phyloP scores from a whole-genome alignment of 352 stramenopile genomes.

The Globisporangium camurandrum region DNA sequence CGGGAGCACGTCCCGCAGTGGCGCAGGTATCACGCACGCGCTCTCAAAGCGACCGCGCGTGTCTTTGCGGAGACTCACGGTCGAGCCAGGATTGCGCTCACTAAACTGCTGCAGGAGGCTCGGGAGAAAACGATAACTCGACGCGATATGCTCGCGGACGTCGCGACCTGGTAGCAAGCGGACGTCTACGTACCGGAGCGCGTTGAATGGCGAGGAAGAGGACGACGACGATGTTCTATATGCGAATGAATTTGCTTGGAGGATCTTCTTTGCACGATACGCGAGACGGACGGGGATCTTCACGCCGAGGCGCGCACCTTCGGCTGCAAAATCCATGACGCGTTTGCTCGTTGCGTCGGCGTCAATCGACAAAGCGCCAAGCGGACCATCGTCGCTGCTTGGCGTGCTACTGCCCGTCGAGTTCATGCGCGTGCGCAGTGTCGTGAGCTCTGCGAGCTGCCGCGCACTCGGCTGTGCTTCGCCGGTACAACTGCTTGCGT shows the following conservation, averaged over 20 bases:
- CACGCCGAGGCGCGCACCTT: slow-evolving; percentile 12
- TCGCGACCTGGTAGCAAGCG: slow-evolving; percentile 56
- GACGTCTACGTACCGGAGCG: slow-evolving; percentile 66
- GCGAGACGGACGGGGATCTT: slow-evolving; percentile 16
- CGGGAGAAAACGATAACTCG: slow-evolving; percentile 81
- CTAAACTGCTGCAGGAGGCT: slow-evolving; percentile 62
- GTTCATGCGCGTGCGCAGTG: slow-evolving; percentile 64
- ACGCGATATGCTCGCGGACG: slow-evolving; percentile 64
- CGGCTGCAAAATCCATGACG: slow-evolving; percentile 6
- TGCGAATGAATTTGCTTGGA: too few species aligned
- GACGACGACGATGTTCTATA: slow-evolving; percentile 47
- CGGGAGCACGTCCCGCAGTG: slow-evolving; percentile 31
- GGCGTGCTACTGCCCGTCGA: slow-evolving; percentile 31
- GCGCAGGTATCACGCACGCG: slow-evolving; percentile 60
- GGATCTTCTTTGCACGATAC: slow-evolving; percentile 17
- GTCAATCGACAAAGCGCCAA: too few species aligned
- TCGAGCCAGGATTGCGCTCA: slow-evolving; percentile 65
- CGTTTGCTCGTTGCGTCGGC: too few species aligned
- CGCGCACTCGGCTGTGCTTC: slow-evolving; percentile 60
- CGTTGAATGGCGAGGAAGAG: slow-evolving; percentile 57
- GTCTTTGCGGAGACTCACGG: slow-evolving; percentile 54
- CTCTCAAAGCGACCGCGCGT: slow-evolving; percentile 57
- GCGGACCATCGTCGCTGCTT: neutral
- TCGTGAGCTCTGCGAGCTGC: slow-evolving; percentile 73
- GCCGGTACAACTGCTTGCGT: slow-evolving; percentile 59